A percentile compares a stretch with the other conserved stretches of the same genome.
phyloP scores from a whole-genome alignment of 208 protist species.

The Angomonas ambiguus region DNA sequence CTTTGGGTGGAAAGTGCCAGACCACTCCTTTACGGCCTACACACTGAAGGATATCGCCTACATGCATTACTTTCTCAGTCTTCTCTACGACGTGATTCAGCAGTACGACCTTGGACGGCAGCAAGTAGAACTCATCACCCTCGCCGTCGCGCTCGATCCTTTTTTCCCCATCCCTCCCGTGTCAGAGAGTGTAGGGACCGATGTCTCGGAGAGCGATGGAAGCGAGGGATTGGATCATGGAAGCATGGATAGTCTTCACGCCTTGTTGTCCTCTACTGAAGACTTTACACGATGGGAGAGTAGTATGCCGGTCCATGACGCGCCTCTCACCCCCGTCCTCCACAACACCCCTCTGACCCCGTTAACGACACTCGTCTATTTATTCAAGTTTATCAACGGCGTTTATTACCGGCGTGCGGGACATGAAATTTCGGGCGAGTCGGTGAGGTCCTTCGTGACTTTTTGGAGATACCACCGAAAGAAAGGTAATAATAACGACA shows the following conservation, averaged over 20 bases:
- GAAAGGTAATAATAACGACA: too few species aligned
- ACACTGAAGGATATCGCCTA: not conserved
- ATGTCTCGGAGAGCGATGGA: too few species aligned
- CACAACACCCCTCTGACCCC: not conserved
- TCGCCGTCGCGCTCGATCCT: not conserved
- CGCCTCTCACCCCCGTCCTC: too few species aligned
- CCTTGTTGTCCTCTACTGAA: too few species aligned
- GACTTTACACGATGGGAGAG: too few species aligned
- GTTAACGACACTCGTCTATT: not conserved
- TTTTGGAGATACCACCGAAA: not conserved
- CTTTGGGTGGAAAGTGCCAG: constrained; percentile 28
- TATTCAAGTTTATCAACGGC: not conserved
- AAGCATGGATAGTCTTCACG: too few species aligned
- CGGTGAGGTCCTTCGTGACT: not conserved
- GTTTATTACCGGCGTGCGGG: not conserved
- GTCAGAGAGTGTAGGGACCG: too few species aligned
- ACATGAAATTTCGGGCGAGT: not conserved
- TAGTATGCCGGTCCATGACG: too few species aligned
- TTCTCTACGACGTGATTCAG: not conserved
- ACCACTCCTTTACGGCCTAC: not conserved
- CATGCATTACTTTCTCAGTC: not conserved
- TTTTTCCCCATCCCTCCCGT: too few species aligned
- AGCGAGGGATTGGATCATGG: too few species aligned
- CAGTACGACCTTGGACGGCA: not conserved
- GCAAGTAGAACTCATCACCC: not conserved